These are phyloP conservation scores for Lactarius sp. DNA, from an alignment of 768 basidiomycete genomes.

Conservation along the genomic window DNA sequence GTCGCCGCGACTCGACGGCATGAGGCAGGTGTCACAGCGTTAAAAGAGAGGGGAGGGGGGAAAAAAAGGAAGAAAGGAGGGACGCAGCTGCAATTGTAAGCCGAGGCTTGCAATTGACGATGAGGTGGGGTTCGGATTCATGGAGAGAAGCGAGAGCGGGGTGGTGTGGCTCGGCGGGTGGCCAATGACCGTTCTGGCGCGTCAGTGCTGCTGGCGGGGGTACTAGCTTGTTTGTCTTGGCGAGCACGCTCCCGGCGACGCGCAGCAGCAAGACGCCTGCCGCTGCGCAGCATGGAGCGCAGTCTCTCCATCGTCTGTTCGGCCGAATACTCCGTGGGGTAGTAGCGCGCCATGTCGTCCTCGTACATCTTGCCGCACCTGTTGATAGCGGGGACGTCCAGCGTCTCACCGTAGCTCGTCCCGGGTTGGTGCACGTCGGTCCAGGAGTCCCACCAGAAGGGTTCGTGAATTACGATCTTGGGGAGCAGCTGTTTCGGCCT, in stretches of 20 bases:
- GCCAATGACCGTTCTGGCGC: not conserved
- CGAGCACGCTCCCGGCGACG: not conserved
- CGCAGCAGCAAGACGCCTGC: not conserved
- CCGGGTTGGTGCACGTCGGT: slow-evolving; percentile 4
- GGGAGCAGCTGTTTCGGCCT: not conserved
- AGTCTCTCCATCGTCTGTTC: not conserved
- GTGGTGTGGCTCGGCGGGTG: not conserved
- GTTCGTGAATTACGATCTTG: not conserved
- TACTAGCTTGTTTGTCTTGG: not conserved
- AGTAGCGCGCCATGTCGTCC: slow-evolving; percentile 2
- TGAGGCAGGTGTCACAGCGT: not conserved
- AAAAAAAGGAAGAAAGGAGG: not conserved
- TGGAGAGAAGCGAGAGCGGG: not conserved
- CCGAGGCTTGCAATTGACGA: not conserved
- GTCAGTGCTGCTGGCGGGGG: not conserved
- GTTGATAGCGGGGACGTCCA: slow-evolving; percentile 2
- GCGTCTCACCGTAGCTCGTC: not conserved
- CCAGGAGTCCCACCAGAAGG: slow-evolving; percentile 2
- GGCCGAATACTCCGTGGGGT: not conserved
- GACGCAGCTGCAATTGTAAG: slow-evolving; percentile 10
- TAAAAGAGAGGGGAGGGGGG: not conserved
- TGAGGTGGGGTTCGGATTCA: not conserved
- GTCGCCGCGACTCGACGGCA: slow-evolving; percentile 19
- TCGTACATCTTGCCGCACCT: not conserved
- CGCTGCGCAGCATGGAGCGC: not conserved